Evolutionary conservation across 805 yeast genomes (phyloP), one percentile per base, ranked within the genome.

Genomic region (Cyberlindnera xishuangbannaensis): DNA sequence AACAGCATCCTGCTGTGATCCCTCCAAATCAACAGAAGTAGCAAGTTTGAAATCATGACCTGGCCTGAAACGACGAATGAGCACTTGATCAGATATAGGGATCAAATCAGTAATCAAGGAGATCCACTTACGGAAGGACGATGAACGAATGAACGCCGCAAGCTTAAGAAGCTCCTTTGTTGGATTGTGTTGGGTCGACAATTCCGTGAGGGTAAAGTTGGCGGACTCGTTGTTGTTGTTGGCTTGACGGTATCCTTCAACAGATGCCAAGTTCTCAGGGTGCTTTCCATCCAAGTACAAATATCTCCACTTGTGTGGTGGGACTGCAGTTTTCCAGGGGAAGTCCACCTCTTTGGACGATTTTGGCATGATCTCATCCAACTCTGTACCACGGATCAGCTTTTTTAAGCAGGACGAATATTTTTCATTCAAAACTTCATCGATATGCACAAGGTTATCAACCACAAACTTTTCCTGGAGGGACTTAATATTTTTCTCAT

Each of bases 21-120:
- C 36, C 2, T 20, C 27, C 14, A 36, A 35, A 12, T 74, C 59
- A 10, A 65, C 60, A 0, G 72, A 61, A 1, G 97, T 84, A 0
- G 98, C 98, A 28, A 92, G 62, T 4, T 90, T 88, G 58, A 84
- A 92, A 56, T 92, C 99, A 18, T 75, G 78, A 4, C 97, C 98
- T 1, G 96, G 98, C 48, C 98, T 74, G 62, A 92, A 92, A 43
- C 97, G 67, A 50, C 99, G 71, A 7, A 84, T 71, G 17, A 88
- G 53, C 2, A 83, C 62, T 45, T 81, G 84, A 43, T 82, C 83
- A 30, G 78, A 70, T 4, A 76, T 61, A 7, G 82, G 76, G 3
- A 71, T 57, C 34, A 86, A 51, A 12, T 76, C 71, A 0, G 96
- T 82, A 3, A 88, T 54, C 3, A 61, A 37, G 15, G 64, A 60